These are phyloP conservation scores for Aspergillus latus DNA, from an alignment of 2,329 filamentous ascomycete species.

Conservation along the genomic window DNA sequence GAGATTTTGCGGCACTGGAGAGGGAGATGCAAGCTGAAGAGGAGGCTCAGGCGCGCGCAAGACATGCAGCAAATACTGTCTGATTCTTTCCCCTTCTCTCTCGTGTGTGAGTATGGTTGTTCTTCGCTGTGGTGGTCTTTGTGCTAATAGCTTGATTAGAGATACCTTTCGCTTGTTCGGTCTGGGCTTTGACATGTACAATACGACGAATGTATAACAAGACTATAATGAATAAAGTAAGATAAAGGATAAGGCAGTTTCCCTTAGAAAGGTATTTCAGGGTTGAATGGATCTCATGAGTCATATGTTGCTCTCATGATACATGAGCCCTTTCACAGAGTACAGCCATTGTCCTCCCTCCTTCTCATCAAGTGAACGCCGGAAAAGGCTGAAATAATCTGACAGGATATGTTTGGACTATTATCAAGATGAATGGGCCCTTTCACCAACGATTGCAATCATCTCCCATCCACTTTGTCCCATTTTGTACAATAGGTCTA, in stretches of 20 bases:
- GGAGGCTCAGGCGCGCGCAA: constrained; percentile 32
- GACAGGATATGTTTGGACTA: neutral
- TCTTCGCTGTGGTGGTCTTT: neutral
- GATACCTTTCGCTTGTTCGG: neutral
- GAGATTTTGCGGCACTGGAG: constrained; percentile 45
- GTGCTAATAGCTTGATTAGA: neutral
- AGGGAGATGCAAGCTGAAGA: constrained; percentile 44
- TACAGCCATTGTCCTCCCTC: neutral
- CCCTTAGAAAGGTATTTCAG: neutral
- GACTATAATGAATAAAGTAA: constrained; percentile 2
- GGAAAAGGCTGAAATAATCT: neutral
- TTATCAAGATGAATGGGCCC: too few species aligned
- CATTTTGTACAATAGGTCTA: neutral
- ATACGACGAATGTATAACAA: constrained; percentile 8
- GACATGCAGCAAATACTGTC: neutral
- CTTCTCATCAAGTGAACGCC: neutral
- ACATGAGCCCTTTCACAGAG: neutral
- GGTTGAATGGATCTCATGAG: neutral
- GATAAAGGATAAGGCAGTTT: neutral
- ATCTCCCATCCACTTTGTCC: neutral
- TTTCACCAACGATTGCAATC: neutral
- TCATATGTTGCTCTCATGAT: neutral
- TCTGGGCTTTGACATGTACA: neutral
- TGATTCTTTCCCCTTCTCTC: neutral
- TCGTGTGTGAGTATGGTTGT: neutral